Conservation (phyloP, 805 yeast genomes). For the Teunomyces cretensis region DNA sequence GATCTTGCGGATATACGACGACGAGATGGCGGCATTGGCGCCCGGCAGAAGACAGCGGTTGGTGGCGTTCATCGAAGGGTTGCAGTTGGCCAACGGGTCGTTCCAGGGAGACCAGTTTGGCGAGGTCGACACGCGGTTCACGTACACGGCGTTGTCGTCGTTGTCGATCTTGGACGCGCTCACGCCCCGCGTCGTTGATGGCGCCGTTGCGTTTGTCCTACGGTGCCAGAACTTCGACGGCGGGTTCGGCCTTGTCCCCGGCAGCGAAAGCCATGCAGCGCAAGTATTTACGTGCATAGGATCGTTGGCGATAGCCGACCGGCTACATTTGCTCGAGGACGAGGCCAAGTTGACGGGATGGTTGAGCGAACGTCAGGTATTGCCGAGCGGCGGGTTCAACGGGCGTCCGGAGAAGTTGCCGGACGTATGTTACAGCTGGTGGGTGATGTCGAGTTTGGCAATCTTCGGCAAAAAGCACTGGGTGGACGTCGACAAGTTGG, state of each 20-base stretch:
- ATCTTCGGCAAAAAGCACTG: constrained; percentile 68
- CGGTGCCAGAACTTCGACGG: constrained; percentile 91
- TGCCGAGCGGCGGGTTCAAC: constrained; percentile 81
- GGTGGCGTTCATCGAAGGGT: constrained; percentile 32
- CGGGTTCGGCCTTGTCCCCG: constrained; percentile 90
- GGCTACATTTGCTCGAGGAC: constrained; percentile 48
- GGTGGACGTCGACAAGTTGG: constrained; percentile 68
- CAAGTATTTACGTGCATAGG: constrained; percentile 87
- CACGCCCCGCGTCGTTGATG: constrained; percentile 51
- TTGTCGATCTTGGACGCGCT: constrained; percentile 68
- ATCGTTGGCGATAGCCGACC: constrained; percentile 65
- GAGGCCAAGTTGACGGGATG: constrained; percentile 67
- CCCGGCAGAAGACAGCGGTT: constrained; percentile 28
- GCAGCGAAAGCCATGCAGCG: constrained; percentile 94
- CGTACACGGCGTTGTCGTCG: constrained; percentile 75
- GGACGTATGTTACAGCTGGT: constrained; percentile 98
- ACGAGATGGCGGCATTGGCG: constrained; percentile 45
- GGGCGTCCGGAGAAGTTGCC: constrained; percentile 96
- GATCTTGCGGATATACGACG: constrained; percentile 63
- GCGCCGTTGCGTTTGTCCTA: constrained; percentile 64
- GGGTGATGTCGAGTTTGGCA: constrained; percentile 82
- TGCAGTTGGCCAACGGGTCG: constrained; percentile 66
- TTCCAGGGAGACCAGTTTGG: constrained; percentile 91
- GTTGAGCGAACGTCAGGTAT: constrained; percentile 87
- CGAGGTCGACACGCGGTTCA: constrained; percentile 89